Conservation (phyloP, 192 early-diverging fungal genomes). For the Backusella westeae region DNA sequence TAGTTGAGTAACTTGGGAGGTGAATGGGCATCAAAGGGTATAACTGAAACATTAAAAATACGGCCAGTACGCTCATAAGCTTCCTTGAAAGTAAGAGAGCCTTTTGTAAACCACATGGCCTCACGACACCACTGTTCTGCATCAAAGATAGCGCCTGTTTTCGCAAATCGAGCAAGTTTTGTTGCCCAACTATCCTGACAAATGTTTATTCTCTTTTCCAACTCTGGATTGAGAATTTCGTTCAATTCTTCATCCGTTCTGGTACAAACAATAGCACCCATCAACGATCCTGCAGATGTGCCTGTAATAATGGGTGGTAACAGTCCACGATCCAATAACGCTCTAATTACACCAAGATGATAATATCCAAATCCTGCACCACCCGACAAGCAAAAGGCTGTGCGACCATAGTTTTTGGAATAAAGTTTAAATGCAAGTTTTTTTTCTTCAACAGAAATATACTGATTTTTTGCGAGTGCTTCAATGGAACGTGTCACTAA, state of each 20-base stretch:
- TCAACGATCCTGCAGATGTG: constrained; percentile 62
- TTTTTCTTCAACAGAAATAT: constrained; percentile 56
- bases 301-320: constrained; percentile 80
- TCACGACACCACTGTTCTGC: constrained; percentile 64
- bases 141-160: constrained; percentile 55
- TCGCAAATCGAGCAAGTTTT: constrained; percentile 28
- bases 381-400: constrained; percentile 78
- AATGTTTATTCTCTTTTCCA: constrained; percentile 51
- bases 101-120: constrained; percentile 66
- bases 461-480: constrained; percentile 26
- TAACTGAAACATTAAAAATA: constrained; percentile 82
- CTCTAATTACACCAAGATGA: constrained; percentile 69
- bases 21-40: constrained; percentile 68
- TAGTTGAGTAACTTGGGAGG: constrained; percentile 87
- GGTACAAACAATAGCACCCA: constrained; percentile 66
- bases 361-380: constrained; percentile 73
- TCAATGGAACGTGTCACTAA: constrained; percentile 50
- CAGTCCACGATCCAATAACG: constrained; percentile 63
- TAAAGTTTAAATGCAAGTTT: constrained; percentile 58
- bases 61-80: constrained; percentile 87
- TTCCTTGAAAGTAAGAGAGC: constrained; percentile 86
- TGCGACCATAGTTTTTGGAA: constrained; percentile 66
- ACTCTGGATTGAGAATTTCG: constrained; percentile 54
- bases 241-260: constrained; percentile 65
- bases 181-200: constrained; percentile 46